Conservation (phyloP, 371 early-diverging fungal genomes). For the Nematocida ausubeli region DNA sequence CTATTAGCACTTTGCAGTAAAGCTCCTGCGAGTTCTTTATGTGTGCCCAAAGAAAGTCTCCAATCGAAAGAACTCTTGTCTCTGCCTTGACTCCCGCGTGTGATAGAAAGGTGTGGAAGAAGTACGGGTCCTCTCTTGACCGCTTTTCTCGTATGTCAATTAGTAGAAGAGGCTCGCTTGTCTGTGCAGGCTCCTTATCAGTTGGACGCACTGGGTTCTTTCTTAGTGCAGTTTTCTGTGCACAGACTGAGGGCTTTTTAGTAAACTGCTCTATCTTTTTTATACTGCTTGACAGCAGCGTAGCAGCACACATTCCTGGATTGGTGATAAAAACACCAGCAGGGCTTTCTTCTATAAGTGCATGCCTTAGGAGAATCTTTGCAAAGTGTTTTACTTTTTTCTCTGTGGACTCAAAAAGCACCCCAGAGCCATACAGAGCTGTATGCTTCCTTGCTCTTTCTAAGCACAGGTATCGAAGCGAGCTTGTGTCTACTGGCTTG, state of each 20-base stretch:
- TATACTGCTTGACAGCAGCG: not conserved
- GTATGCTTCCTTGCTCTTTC: not conserved
- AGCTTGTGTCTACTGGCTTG: not conserved
- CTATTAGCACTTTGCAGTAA: conserved; percentile 77
- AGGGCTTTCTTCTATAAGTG: not conserved
- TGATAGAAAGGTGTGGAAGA: conserved; percentile 53
- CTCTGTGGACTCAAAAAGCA: conserved; percentile 10
- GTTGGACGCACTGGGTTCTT: too few relatives aligned
- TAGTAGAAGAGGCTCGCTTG: conserved; percentile 38
- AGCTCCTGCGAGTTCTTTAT: conserved; percentile 69
- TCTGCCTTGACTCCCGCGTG: conserved; percentile 30
- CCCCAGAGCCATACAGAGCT: conserved; percentile 7
- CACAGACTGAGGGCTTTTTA: not conserved
- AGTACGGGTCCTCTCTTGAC: conserved; percentile 46
- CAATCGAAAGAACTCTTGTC: conserved; percentile 60
- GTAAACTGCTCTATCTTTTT: not conserved
- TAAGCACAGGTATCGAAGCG: conserved; percentile 9
- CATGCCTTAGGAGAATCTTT: conserved; percentile 6
- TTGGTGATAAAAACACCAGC: not conserved
- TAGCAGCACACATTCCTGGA: not conserved
- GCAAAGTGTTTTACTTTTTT: conserved; percentile 21
- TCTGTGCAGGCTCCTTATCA: not conserved
- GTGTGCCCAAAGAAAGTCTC: conserved; percentile 67
- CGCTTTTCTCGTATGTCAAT: conserved; percentile 66
- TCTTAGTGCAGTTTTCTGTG: not conserved